Evolutionary conservation across 352 stramenopile species (phyloP).

Genomic region (Aphanomyces cochlioides): DNA sequence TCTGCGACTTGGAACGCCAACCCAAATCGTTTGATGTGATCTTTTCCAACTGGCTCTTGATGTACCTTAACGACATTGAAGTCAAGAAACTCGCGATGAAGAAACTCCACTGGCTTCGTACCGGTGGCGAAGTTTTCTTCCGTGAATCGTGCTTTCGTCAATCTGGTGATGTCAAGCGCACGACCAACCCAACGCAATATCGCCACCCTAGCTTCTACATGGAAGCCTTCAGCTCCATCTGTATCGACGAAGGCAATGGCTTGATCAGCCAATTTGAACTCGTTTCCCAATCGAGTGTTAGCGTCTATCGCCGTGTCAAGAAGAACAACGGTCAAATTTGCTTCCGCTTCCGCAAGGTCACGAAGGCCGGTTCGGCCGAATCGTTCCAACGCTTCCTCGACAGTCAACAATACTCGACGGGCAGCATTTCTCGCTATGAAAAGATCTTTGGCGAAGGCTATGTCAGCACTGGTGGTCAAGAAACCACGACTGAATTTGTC

Average conservation of each 20-base stretch:
- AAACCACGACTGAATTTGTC: constrained; percentile 67
- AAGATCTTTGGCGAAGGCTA: constrained; percentile 76
- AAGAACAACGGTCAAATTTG: constrained; percentile 80
- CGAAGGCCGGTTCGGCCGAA: constrained; percentile 41
- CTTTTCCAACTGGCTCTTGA: constrained; percentile 76
- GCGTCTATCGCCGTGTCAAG: constrained; percentile 69
- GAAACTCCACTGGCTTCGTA: constrained; percentile 57
- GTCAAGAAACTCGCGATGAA: constrained; percentile 54
- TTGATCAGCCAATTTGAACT: constrained; percentile 53
- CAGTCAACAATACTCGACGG: constrained; percentile 63
- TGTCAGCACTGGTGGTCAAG: constrained; percentile 60
- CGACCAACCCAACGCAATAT: constrained; percentile 61
- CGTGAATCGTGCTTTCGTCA: constrained; percentile 66
- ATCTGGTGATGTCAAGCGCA: constrained; percentile 58
- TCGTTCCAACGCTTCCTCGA: constrained; percentile 74
- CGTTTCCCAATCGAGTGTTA: constrained; percentile 61
- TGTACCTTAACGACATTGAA: constrained; percentile 63
- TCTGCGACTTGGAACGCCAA: constrained; percentile 54
- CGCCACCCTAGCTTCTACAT: constrained; percentile 66
- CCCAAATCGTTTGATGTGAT: constrained; percentile 63
- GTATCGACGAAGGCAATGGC: constrained; percentile 44
- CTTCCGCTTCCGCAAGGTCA: constrained; percentile 60
- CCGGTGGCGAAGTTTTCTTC: constrained; percentile 63
- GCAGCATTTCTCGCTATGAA: constrained; percentile 66
- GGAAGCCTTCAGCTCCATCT: constrained; percentile 46